Conservation (phyloP, 768 basidiomycete genomes). For the Pleurotus djamor region DNA sequence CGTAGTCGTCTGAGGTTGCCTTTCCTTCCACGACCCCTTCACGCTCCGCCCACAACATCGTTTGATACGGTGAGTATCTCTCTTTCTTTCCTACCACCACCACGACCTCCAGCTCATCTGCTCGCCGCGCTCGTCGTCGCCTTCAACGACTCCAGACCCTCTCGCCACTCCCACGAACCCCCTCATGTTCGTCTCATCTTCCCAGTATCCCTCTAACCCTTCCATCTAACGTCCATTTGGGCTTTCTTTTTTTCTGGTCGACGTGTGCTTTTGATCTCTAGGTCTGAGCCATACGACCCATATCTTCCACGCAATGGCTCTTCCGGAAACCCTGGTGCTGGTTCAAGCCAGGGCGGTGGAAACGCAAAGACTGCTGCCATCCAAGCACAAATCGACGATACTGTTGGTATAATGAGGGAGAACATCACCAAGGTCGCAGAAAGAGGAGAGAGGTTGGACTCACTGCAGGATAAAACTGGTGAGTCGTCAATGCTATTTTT, state of each 20-base stretch:
- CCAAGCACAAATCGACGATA: constrained; percentile 96
- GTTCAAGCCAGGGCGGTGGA: constrained; percentile 38
- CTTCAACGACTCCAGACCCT: background rate
- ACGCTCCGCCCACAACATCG: constrained; percentile 20
- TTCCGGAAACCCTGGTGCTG: constrained; percentile 47
- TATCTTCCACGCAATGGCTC: constrained; percentile 88
- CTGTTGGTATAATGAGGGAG: constrained; percentile 96
- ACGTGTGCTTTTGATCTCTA: constrained; percentile 23
- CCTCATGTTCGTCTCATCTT: constrained; percentile 32
- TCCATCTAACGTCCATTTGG: constrained; percentile 6
- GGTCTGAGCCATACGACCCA: constrained; percentile 99
- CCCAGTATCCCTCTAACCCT: constrained; percentile 6
- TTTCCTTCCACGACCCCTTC: constrained; percentile 5
- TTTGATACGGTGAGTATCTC: constrained; percentile 37
- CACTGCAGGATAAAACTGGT: constrained; percentile 98
- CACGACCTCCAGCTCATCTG: background rate
- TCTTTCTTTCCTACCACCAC: background rate
- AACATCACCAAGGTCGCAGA: constrained; percentile 97
- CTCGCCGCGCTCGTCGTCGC: background rate
- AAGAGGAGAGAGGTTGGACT: constrained; percentile 91
- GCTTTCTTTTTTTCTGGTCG: background rate
- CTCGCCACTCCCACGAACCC: constrained; percentile 19
- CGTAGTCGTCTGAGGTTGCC: constrained; percentile 4
- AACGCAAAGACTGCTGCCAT: constrained; percentile 92
- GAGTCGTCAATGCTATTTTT: constrained; percentile 20